Conservation (phyloP, 345 rosid species). For the Bretschneidera sinensis region DNA sequence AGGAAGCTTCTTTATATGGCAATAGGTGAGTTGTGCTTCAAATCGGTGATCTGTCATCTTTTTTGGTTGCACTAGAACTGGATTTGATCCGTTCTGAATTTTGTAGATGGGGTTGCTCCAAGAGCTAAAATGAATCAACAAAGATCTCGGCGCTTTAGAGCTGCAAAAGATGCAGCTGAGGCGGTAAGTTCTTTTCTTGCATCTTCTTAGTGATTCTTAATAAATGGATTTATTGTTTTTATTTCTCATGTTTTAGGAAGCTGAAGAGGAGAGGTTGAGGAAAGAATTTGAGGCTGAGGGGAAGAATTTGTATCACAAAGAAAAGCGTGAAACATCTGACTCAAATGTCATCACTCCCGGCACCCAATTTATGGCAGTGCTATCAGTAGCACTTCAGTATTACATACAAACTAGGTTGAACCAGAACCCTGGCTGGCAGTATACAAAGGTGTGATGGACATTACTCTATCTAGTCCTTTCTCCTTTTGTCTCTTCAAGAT, state of each 20-base stretch:
- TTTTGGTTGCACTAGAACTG: background rate
- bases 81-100: conserved; percentile 1
- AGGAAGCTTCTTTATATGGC: conserved; percentile 96
- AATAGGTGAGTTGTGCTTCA: conserved; percentile 54
- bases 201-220: conserved; percentile 5
- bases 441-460: conserved; percentile 64
- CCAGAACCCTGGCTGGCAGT: conserved; percentile 72
- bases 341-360: conserved; percentile 99
- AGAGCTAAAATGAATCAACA: conserved; percentile 99
- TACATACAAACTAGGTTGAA: conserved; percentile 84
- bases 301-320: conserved; percentile 47
- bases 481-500: conserved; percentile 27
- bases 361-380: conserved; percentile 85
- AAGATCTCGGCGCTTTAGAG: conserved; percentile 87
- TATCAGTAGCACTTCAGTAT: conserved; percentile 89
- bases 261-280: conserved; percentile 87
- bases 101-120: conserved; percentile 96
- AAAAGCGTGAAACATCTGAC: conserved; percentile 77
- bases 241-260: conserved; percentile 47
- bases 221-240: conserved; percentile 8
- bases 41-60: background rate
- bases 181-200: conserved; percentile 45
- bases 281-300: conserved; percentile 76
- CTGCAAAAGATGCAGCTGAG: conserved; percentile 96
- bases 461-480: conserved; percentile 12